Conservation (phyloP, 2,329 filamentous ascomycete genomes). For the Trichoderma harzianum region DNA sequence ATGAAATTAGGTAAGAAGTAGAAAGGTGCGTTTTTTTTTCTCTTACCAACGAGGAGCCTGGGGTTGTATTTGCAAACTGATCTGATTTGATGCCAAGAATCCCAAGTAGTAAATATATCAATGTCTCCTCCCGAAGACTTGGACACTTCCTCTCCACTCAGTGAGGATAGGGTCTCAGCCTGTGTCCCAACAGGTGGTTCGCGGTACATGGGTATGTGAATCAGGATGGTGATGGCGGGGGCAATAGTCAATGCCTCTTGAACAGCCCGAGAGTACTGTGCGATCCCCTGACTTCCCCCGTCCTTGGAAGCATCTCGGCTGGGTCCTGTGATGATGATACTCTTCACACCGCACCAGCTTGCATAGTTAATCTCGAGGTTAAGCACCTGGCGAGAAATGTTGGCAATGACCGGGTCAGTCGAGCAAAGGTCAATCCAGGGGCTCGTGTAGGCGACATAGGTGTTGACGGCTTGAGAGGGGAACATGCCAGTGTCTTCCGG, state of each 20-base stretch:
- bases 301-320: constrained; percentile 56
- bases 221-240: constrained; percentile 72
- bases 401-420: constrained; percentile 74
- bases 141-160: constrained; percentile 32
- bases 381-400: constrained; percentile 83
- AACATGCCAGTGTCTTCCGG: constrained; percentile 75
- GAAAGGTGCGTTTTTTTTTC: background rate
- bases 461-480: constrained; percentile 65
- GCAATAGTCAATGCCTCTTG: constrained; percentile 74
- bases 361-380: constrained; percentile 92
- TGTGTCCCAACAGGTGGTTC: constrained; percentile 58
- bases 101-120: constrained; percentile 80
- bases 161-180: constrained; percentile 49
- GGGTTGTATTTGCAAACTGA: constrained; percentile 80
- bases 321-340: constrained; percentile 78
- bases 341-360: constrained; percentile 86
- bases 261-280: constrained; percentile 80
- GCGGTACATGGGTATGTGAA: constrained; percentile 81
- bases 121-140: constrained; percentile 44
- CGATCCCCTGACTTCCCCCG: constrained; percentile 48
- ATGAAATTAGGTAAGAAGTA: background rate
- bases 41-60: constrained; percentile 79
- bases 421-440: constrained; percentile 91
- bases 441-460: constrained; percentile 76
- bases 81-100: constrained; percentile 87